Percentiles rank a stretch among this genome's conserved stretches.
Conservation (phyloP, 139 green algal genomes). For the Tetradesmus obliquus region DNA sequence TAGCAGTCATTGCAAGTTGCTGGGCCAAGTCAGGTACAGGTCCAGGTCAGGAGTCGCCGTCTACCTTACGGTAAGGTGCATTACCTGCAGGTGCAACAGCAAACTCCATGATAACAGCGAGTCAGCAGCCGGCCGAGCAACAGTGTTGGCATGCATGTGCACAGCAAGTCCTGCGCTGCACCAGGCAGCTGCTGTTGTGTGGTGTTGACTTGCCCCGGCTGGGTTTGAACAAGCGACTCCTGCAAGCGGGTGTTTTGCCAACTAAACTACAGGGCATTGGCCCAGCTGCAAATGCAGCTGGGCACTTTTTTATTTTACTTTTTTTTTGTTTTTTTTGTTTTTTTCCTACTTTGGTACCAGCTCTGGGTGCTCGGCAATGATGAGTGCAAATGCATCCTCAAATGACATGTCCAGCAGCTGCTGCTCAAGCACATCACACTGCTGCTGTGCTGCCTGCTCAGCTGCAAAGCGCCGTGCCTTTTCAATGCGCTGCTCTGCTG, state of each 20-base stretch:
- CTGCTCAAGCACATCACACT: not conserved
- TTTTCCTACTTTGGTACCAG: not conserved
- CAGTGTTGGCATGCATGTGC: too few species aligned
- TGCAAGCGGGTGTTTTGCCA: not conserved
- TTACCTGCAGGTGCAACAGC: too few species aligned
- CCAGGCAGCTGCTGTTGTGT: not conserved
- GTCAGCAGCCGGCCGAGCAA: too few species aligned
- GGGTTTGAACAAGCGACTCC: not conserved
- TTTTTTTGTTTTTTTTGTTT: too few species aligned
- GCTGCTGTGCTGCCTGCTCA: not conserved
- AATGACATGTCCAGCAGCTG: not conserved
- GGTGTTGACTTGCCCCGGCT: not conserved
- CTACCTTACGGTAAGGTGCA: too few species aligned
- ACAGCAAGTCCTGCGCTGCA: too few species aligned
- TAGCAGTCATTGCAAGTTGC: too few species aligned
- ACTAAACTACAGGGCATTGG: not conserved
- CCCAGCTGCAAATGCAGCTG: not conserved
- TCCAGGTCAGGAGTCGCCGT: too few species aligned
- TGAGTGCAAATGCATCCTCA: not conserved
- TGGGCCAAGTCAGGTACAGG: too few species aligned
- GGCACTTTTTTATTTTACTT: too few species aligned
- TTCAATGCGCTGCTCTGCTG: not conserved
- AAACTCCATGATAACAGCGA: too few species aligned
- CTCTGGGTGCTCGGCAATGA: not conserved
- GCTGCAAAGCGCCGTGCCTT: not conserved